A percentile compares a stretch with the other conserved stretches of the same genome.
phyloP scores from a whole-genome alignment of 169 alveolate genomes.

The Babesia ovata region DNA sequence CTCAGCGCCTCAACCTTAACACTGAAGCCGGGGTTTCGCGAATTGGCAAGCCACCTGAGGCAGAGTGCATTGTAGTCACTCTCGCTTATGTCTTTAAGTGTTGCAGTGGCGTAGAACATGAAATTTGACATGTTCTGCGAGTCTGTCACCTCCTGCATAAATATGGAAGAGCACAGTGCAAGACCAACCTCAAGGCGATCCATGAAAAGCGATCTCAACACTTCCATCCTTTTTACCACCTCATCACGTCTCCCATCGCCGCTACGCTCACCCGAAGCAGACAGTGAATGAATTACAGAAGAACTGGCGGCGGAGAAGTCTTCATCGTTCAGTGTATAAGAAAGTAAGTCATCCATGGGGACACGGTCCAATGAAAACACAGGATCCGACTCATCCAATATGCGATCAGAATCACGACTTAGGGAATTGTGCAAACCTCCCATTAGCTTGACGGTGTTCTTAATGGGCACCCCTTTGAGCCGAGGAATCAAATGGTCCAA shows the following conservation, averaged over 20 bases:
- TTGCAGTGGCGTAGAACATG: conserved; percentile 45
- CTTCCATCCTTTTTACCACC: background rate
- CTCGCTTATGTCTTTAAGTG: conserved; percentile 32
- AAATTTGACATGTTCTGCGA: conserved; percentile 34
- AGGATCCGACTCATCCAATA: background rate
- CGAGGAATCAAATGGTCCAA: background rate
- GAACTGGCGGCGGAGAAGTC: background rate
- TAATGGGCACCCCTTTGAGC: conserved; percentile 13
- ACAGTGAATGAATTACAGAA: background rate
- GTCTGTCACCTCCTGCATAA: conserved; percentile 39
- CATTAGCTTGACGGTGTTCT: conserved; percentile 31
- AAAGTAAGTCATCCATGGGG: conserved; percentile 27
- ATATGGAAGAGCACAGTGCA: conserved; percentile 5
- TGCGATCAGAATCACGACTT: background rate
- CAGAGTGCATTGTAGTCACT: conserved; percentile 23
- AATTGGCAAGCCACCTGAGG: conserved; percentile 8
- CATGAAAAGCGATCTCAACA: conserved; percentile 10
- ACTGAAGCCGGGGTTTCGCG: background rate
- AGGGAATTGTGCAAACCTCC: conserved; percentile 27
- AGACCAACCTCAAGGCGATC: conserved; percentile 16
- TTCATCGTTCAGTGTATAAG: conserved; percentile 19
- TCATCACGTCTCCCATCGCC: background rate
- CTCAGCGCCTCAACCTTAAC: conserved; percentile 51
- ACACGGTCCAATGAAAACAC: conserved; percentile 3
- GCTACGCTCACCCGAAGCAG: background rate